Conservation (phyloP, 2,329 filamentous ascomycete genomes). For the Colletotrichum graminicola region DNA sequence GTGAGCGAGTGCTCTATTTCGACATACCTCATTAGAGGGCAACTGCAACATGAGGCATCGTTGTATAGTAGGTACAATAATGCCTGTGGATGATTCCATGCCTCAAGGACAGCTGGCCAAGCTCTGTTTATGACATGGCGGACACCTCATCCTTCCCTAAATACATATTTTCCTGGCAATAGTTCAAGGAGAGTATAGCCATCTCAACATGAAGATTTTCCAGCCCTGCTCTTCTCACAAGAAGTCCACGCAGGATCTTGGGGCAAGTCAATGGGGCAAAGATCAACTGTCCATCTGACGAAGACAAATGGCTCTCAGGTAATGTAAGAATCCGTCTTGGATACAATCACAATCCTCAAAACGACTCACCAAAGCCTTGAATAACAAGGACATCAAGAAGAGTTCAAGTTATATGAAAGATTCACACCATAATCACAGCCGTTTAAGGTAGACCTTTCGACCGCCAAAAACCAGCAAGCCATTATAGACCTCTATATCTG, state of each 20-base stretch:
- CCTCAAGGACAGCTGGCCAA: too few species aligned
- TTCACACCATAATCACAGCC: not conserved
- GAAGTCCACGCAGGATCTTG: too few species aligned
- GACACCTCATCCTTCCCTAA: too few species aligned
- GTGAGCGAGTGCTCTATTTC: constrained; percentile 14
- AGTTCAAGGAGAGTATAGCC: not conserved
- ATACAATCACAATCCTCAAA: not conserved
- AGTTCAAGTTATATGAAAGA: too few species aligned
- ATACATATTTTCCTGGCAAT: not conserved
- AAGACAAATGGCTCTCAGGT: not conserved
- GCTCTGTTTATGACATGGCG: not conserved
- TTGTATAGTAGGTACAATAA: not conserved
- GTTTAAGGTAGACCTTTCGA: not conserved
- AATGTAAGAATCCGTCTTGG: not conserved
- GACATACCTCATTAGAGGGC: not conserved
- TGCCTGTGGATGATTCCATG: not conserved
- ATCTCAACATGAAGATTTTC: not conserved
- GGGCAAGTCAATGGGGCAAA: not conserved
- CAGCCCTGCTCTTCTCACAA: not conserved
- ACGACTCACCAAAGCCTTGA: not conserved
- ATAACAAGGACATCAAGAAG: not conserved
- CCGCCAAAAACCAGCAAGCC: not conserved
- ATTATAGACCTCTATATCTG: not conserved
- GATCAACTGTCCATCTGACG: not conserved
- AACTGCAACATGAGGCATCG: not conserved